Base-by-base conservation (phyloP, 1,139 yeast species). In the Nadsonia starkeyi-henricii region DNA sequence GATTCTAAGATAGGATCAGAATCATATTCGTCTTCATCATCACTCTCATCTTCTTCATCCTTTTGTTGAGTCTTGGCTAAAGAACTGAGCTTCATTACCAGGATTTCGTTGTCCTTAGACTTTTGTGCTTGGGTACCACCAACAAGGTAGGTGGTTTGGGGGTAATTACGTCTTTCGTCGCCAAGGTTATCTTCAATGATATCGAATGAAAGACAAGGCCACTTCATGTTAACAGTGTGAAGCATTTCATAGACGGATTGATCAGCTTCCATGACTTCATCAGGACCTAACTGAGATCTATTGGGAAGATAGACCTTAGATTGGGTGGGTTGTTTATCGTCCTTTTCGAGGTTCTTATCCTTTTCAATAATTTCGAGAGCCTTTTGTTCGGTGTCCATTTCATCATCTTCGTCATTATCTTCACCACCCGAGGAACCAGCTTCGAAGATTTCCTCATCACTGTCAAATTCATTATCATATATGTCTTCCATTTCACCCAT, bases 161-260 rank as follows among this genome's bases (percentile, higher is more conserved):
- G 99, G 61, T 79, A 91, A 44, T 75, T 75, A 67, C 95, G 77
- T 70, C 98, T 80, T 66, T 88, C 96, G 50, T 76, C 73, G 9
- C 98, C 99, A 50, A 86, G 72, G 48, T 72, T 70, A 63, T 91
- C 99, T 13, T 95, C 95, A 50, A 93, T 68, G 41, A 91, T 70
- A 62, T 91, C 98, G 54, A 93, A 73, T 1, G 96, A 85, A 61
- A 91, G 71, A 67, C 96, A 88, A 20, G 99, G 97, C 97, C 98
- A 91, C 59, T 95, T 95, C 64, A 91, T 71, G 63, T 85, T 85
- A 53, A 91, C 85, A 60, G 85, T 85, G 67, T 91, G 99, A 52
- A 91, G 72, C 97, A 91, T 89, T 60, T 91, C 95, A 63, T 93
- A 91, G 3, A 91, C 96, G 17, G 91, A 73, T 49, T 95, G 95